Conservation (phyloP, 768 basidiomycete genomes). For the Pholiota molesta region DNA sequence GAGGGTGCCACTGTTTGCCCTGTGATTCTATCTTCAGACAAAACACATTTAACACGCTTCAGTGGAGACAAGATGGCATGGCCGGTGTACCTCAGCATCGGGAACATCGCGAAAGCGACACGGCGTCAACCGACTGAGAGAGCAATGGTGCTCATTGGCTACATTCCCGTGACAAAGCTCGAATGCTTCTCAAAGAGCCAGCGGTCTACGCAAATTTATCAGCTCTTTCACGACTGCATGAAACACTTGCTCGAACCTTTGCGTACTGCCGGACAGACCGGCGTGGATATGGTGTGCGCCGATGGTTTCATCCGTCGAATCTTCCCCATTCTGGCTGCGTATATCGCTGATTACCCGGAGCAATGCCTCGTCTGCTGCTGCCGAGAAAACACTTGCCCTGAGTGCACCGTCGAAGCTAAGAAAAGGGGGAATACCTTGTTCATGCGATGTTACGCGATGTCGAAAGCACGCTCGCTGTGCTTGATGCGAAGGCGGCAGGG, state of each 20-base stretch:
- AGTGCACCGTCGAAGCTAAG: slow-evolving; percentile 10
- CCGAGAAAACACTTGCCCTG: slow-evolving; percentile 25
- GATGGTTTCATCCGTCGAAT: slow-evolving; percentile 35
- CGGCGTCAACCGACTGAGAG: slow-evolving; percentile 18
- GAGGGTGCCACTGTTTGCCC: slow-evolving; percentile 33
- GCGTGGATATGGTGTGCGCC: slow-evolving; percentile 33
- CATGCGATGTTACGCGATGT: not conserved
- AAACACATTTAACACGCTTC: slow-evolving; percentile 20
- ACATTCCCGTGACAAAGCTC: slow-evolving; percentile 41
- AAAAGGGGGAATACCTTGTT: too few species aligned
- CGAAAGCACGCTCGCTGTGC: not conserved
- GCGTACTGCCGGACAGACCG: slow-evolving; percentile 27
- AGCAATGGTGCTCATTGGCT: slow-evolving; percentile 40
- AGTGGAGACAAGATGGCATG: too few species aligned
- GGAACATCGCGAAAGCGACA: too few species aligned
- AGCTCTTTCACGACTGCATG: slow-evolving; percentile 21
- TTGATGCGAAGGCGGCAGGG: not conserved
- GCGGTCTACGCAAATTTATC: slow-evolving; percentile 24
- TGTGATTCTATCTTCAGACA: slow-evolving; percentile 38
- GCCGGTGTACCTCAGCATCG: too few species aligned
- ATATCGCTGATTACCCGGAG: slow-evolving; percentile 30
- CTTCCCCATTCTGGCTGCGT: too few species aligned
- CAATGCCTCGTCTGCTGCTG: slow-evolving; percentile 36
- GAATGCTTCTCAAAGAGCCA: slow-evolving; percentile 30
- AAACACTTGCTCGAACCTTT: slow-evolving; percentile 25